Evolutionary conservation across 805 yeast species (phyloP).

Genomic region (Wickerhamomyces pijperi): DNA sequence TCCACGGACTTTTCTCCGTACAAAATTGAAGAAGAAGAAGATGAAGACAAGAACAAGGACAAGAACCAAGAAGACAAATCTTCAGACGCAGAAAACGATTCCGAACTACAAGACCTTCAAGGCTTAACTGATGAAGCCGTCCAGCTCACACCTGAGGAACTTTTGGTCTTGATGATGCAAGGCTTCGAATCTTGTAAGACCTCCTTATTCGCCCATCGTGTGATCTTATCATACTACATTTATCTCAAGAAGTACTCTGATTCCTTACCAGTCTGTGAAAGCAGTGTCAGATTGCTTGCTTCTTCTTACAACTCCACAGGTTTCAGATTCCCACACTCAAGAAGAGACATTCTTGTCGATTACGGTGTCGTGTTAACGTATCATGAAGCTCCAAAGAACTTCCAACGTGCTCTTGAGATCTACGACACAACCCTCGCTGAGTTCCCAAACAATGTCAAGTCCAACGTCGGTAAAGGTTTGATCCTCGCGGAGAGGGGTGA

Average conservation of each 20-base stretch:
- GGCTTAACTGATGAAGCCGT: slow-evolving; percentile 13
- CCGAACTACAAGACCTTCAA: slow-evolving; percentile 14
- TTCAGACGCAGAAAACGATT: slow-evolving; percentile 13
- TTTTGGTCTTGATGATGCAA: slow-evolving; percentile 37
- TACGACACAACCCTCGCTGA: slow-evolving; percentile 50
- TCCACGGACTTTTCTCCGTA: slow-evolving; percentile 63
- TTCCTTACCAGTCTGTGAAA: slow-evolving; percentile 48
- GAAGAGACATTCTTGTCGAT: slow-evolving; percentile 47
- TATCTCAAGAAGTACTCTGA: slow-evolving; percentile 51
- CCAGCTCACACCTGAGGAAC: slow-evolving; percentile 32
- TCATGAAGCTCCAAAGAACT: slow-evolving; percentile 86
- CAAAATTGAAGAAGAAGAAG: slow-evolving; percentile 11
- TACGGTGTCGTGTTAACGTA: slow-evolving; percentile 73
- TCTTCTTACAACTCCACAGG: slow-evolving; percentile 35
- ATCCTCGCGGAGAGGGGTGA: slow-evolving; percentile 60
- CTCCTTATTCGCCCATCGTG: slow-evolving; percentile 52
- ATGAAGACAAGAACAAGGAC: slow-evolving; percentile 8
- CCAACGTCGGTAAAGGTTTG: slow-evolving; percentile 73
- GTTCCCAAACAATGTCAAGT: slow-evolving; percentile 38
- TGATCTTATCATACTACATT: slow-evolving; percentile 49
- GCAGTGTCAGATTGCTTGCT: slow-evolving; percentile 47
- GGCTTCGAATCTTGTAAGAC: slow-evolving; percentile 35
- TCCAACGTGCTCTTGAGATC: slow-evolving; percentile 56
- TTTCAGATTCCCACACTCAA: slow-evolving; percentile 36
- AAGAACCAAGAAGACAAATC: slow-evolving; percentile 4